A percentile compares a stretch with the other conserved stretches of the same genome.
These are phyloP conservation scores for Metschnikowia continentalis DNA, from an alignment of 805 yeast species.

Conservation along the genomic window DNA sequence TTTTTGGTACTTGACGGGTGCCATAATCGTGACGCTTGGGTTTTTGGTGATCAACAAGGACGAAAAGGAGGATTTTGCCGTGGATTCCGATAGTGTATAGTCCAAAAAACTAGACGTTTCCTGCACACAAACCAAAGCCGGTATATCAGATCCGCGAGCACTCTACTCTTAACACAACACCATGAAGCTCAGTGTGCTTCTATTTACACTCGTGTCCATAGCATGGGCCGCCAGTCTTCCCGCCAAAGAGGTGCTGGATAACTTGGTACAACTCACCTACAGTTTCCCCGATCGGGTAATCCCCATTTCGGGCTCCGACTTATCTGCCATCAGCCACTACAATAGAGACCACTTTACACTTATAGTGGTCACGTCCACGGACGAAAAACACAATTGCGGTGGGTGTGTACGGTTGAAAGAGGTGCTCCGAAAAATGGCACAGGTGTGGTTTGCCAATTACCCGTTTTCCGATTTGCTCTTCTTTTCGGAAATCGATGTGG, in stretches of 20 bases:
- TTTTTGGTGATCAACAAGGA: conserved; percentile 79
- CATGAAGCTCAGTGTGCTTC: not conserved
- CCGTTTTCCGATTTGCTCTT: conserved; percentile 38
- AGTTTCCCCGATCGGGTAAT: conserved; percentile 8
- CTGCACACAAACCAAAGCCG: not conserved
- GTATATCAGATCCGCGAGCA: not conserved
- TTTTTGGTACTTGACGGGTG: conserved; percentile 69
- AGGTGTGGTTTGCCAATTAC: conserved; percentile 42
- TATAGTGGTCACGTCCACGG: conserved; percentile 49
- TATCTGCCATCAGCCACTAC: conserved; percentile 10
- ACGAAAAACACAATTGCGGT: conserved; percentile 41
- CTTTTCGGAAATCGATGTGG: conserved; percentile 51
- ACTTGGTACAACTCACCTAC: conserved; percentile 6
- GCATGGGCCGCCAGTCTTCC: not conserved
- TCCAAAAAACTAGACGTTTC: not conserved
- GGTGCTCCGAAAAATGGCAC: conserved; percentile 38
- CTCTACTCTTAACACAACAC: not conserved
- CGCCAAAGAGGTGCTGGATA: not conserved
- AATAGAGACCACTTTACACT: conserved; percentile 47
- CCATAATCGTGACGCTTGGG: conserved; percentile 71
- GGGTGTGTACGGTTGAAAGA: conserved; percentile 45
- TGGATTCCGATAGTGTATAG: conserved; percentile 5
- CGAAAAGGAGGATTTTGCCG: conserved; percentile 57
- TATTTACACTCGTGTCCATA: not conserved
- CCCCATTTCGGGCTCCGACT: conserved; percentile 10